Evolutionary conservation across 805 yeast genomes (phyloP).

Genomic region (Lipomyces orientalis): DNA sequence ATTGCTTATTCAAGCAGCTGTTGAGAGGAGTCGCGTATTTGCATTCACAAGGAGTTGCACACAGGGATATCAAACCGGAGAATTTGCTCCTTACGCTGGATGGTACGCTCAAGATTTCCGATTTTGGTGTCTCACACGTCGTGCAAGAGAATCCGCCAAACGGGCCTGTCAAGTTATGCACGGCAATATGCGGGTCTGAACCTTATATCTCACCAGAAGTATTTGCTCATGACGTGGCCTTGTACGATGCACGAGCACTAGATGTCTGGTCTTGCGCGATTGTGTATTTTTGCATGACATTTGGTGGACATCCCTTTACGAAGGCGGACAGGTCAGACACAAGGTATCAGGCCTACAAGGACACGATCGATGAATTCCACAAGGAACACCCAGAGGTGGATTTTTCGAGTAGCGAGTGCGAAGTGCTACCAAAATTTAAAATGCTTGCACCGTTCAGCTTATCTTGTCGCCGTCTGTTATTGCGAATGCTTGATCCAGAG

Average conservation of each 20-base stretch:
- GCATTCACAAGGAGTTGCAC: slow-evolving; percentile 90
- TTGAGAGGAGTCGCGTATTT: slow-evolving; percentile 83
- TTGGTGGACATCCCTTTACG: slow-evolving; percentile 43
- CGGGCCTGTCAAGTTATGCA: slow-evolving; percentile 65
- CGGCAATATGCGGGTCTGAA: slow-evolving; percentile 82
- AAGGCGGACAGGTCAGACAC: slow-evolving; percentile 42
- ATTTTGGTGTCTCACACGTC: slow-evolving; percentile 79
- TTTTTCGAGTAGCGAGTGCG: slow-evolving; percentile 22
- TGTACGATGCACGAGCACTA: slow-evolving; percentile 78
- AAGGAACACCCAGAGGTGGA: slow-evolving; percentile 33
- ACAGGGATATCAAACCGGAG: slow-evolving; percentile 89
- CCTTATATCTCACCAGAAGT: slow-evolving; percentile 93
- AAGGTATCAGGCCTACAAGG: slow-evolving; percentile 36
- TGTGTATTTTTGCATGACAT: slow-evolving; percentile 83
- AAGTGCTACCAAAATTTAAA: slow-evolving; percentile 26
- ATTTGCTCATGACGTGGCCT: slow-evolving; percentile 33
- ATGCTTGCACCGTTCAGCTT: slow-evolving; percentile 30
- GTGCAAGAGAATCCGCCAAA: slow-evolving; percentile 55
- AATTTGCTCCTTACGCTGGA: slow-evolving; percentile 73
- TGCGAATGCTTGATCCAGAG: slow-evolving; percentile 79
- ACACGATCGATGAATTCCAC: slow-evolving; percentile 23
- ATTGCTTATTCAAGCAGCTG: slow-evolving; percentile 86
- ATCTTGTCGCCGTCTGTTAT: slow-evolving; percentile 54
- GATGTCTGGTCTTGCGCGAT: slow-evolving; percentile 96
- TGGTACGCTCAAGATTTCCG: slow-evolving; percentile 81